Percentiles rank a stretch among this genome's conserved stretches.
Conservation (phyloP, 148 eudicot genomes). For the Cornus controversa region DNA sequence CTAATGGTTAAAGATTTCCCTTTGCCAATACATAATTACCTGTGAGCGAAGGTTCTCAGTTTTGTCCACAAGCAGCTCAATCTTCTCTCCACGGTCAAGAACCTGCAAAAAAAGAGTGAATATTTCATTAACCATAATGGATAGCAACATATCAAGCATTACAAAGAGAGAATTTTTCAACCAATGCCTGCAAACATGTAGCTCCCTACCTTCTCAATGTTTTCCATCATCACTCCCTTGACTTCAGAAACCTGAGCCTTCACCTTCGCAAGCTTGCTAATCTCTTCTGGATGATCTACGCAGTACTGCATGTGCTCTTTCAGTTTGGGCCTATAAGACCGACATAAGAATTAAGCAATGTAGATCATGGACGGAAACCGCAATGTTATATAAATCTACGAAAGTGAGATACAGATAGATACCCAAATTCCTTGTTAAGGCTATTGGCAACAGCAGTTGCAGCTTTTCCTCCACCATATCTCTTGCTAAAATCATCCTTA, state of each 20-base stretch:
- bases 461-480: constrained; percentile 30
- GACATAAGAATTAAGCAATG: neutral
- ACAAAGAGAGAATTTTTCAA: neutral
- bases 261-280: constrained; percentile 25
- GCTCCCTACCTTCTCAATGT: constrained; percentile 25
- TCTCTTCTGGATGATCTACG: constrained; percentile 26
- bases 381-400: neutral
- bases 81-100: constrained; percentile 36
- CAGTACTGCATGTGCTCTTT: constrained; percentile 30
- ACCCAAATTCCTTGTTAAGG: constrained; percentile 32
- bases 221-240: constrained; percentile 33
- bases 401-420: neutral
- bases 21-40: constrained; percentile 4
- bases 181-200: neutral
- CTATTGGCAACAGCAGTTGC: constrained; percentile 26
- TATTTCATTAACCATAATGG: neutral
- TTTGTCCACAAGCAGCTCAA: constrained; percentile 34
- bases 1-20: too few species aligned
- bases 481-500: constrained; percentile 29
- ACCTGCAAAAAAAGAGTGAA: constrained; percentile 18
- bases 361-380: neutral
- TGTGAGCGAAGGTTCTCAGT: constrained; percentile 31
- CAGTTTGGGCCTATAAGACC: constrained; percentile 19
- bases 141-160: neutral
- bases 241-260: constrained; percentile 29